Evolutionary conservation across 768 basidiomycete genomes (phyloP).

Genomic region (Boletus sp.): DNA sequence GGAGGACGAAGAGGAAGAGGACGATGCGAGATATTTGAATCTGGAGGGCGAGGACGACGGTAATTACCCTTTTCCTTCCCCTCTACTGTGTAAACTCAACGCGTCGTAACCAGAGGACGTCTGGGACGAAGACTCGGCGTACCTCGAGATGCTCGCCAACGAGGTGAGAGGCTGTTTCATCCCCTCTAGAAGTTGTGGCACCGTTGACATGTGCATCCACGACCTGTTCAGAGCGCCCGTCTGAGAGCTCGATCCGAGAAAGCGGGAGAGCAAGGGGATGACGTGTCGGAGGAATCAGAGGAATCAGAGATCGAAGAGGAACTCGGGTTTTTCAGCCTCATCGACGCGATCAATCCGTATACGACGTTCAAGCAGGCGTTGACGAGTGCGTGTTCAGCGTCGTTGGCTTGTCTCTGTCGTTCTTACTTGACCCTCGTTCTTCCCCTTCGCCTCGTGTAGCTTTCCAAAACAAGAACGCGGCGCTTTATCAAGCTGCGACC

Average conservation of each 20-base stretch:
- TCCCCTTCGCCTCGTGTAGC: constrained; percentile 34
- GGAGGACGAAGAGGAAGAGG: constrained; percentile 46
- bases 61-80: constrained; percentile 18
- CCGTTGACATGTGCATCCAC: background rate
- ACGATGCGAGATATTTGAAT: constrained; percentile 53
- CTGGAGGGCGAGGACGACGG: constrained; percentile 66
- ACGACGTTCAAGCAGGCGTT: constrained; percentile 74
- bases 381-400: constrained; percentile 47
- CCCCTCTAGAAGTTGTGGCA: background rate
- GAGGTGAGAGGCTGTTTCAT: constrained; percentile 49
- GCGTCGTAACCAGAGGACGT: constrained; percentile 62
- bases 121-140: constrained; percentile 88
- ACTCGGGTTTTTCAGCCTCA: constrained; percentile 79
- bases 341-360: constrained; percentile 80
- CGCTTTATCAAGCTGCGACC: constrained; percentile 68
- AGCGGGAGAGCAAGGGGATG: constrained; percentile 24
- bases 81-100: background rate
- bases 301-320: constrained; percentile 77
- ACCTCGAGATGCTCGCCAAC: constrained; percentile 81
- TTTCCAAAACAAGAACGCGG: constrained; percentile 72
- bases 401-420: background rate
- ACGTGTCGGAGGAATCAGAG: constrained; percentile 41
- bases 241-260: constrained; percentile 63
- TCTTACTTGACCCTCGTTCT: background rate
- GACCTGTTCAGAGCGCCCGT: constrained; percentile 57